These are phyloP conservation scores for Colletotrichum euphorbiae DNA, from an alignment of 2,329 filamentous ascomycete species.

Conservation along the genomic window DNA sequence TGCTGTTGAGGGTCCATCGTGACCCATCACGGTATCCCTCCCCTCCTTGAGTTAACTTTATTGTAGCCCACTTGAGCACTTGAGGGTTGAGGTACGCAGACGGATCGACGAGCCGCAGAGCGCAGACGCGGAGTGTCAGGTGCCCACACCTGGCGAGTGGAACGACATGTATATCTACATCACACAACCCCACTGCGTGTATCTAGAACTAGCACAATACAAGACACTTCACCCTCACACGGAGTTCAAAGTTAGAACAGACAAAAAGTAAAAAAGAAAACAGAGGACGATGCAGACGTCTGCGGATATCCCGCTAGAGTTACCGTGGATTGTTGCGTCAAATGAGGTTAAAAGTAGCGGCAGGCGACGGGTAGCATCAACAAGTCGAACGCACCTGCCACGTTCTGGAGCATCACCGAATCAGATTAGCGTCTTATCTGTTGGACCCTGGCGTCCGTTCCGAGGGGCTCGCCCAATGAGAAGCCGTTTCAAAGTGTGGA, in stretches of 20 bases:
- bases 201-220: no score
- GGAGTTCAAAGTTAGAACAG: background rate
- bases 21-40: background rate
- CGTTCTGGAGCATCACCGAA: constrained; percentile 32
- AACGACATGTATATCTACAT: no score
- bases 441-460: constrained; percentile 30
- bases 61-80: constrained; percentile 15
- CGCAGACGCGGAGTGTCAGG: no score
- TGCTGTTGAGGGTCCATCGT: background rate
- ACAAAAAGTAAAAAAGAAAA: background rate
- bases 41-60: constrained; percentile 19
- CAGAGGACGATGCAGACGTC: background rate
- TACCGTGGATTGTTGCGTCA: constrained; percentile 1
- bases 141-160: no score
- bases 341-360: constrained; percentile 26
- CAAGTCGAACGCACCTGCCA: constrained; percentile 36
- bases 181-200: no score
- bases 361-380: constrained; percentile 9
- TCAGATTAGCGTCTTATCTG: constrained; percentile 20
- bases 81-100: background rate
- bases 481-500: constrained; percentile 18
- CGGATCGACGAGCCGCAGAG: no score
- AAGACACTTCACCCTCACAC: no score
- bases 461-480: constrained; percentile 29
- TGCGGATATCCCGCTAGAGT: background rate